Percentiles rank a stretch among this genome's conserved stretches.
Evolutionary conservation across 257 asterid genomes (phyloP).

Genomic region (Capsicum baccatum): DNA sequence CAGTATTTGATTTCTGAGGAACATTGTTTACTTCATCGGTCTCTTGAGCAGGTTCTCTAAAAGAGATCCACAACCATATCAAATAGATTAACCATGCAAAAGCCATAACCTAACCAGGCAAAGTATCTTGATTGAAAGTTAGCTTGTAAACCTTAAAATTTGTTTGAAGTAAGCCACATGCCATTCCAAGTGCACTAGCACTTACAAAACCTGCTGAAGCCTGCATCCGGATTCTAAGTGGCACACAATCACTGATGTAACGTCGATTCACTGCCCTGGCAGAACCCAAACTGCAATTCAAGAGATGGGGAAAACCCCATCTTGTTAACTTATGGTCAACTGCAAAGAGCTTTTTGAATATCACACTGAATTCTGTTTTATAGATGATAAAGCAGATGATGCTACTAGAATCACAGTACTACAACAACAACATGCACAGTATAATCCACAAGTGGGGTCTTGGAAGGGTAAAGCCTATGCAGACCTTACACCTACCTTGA

Average conservation of each 20-base stretch:
- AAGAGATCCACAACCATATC: conserved; percentile 81
- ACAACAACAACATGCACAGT: not conserved
- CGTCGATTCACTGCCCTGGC: conserved; percentile 98
- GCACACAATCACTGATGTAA: conserved; percentile 96
- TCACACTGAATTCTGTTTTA: not conserved
- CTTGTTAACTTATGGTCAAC: conserved; percentile 17
- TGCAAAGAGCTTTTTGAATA: not conserved
- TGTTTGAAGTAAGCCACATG: conserved; percentile 91
- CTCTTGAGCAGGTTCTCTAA: conserved; percentile 77
- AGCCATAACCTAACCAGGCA: conserved; percentile 99
- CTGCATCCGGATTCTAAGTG: conserved; percentile 88
- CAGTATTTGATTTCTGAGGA: conserved; percentile 51
- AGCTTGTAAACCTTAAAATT: conserved; percentile 65
- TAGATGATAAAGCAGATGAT: conserved; percentile 10
- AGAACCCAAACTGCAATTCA: conserved; percentile 83
- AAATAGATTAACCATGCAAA: conserved; percentile 75
- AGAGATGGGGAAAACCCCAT: not conserved
- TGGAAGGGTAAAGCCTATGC: not conserved
- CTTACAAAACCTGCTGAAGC: conserved; percentile 99
- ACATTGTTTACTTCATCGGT: conserved; percentile 42
- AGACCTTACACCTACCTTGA: not conserved
- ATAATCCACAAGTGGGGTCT: not conserved
- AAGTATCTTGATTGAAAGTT: conserved; percentile 81
- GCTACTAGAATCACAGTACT: not conserved
- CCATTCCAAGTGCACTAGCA: conserved; percentile 99